Percentiles rank a stretch among this genome's conserved stretches.
Evolutionary conservation across 768 basidiomycete genomes (phyloP).

Genomic region (Termitomyces sp.): DNA sequence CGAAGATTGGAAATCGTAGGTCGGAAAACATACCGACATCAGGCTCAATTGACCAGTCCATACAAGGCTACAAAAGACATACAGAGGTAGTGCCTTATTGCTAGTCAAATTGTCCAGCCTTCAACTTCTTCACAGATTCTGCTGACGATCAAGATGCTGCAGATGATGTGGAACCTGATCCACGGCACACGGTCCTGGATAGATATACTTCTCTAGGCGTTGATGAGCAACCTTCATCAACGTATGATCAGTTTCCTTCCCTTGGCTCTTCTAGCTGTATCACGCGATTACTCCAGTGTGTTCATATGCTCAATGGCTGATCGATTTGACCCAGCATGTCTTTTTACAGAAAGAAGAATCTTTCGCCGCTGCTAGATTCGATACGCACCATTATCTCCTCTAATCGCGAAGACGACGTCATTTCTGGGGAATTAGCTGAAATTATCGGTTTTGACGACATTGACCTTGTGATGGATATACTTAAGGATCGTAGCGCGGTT

Average conservation of each 20-base stretch:
- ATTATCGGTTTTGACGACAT: slow-evolving; percentile 83
- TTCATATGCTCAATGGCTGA: slow-evolving; percentile 6
- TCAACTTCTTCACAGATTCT: slow-evolving; percentile 9
- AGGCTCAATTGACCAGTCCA: slow-evolving; percentile 1
- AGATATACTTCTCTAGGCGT: slow-evolving; percentile 17
- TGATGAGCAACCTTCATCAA: neutral
- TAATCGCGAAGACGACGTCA: slow-evolving; percentile 56
- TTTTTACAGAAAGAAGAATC: slow-evolving; percentile 25
- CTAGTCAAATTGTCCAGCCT: too few species aligned
- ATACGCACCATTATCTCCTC: slow-evolving; percentile 44
- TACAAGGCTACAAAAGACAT: slow-evolving; percentile 11
- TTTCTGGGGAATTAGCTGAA: slow-evolving; percentile 77
- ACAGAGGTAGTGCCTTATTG: slow-evolving; percentile 3
- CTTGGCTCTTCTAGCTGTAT: slow-evolving; percentile 10
- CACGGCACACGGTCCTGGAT: slow-evolving; percentile 31
- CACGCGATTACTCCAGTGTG: slow-evolving; percentile 24
- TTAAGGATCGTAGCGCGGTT: slow-evolving; percentile 51
- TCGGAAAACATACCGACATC: neutral
- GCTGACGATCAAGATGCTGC: slow-evolving; percentile 6
- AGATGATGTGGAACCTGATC: slow-evolving; percentile 15
- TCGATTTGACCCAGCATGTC: neutral
- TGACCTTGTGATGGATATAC: slow-evolving; percentile 69
- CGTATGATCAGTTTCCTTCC: neutral
- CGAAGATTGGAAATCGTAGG: slow-evolving; percentile 31
- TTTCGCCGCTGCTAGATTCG: slow-evolving; percentile 25